A percentile compares a stretch with the other conserved stretches of the same genome.
These are phyloP conservation scores for Vitis cinerea DNA, from an alignment of 164 flowering plant genomes.

Conservation along the genomic window DNA sequence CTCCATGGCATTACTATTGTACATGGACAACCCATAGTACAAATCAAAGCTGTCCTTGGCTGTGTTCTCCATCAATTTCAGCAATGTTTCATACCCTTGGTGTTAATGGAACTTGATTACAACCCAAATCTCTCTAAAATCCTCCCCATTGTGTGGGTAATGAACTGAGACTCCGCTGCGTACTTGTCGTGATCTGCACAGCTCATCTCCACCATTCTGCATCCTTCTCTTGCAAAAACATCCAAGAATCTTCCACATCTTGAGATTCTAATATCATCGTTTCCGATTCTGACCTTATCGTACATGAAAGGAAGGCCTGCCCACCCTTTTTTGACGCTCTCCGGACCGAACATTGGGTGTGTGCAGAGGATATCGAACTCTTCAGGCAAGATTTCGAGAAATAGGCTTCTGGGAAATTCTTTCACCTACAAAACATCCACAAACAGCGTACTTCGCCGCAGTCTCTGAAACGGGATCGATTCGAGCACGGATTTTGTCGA, in stretches of 20 bases:
- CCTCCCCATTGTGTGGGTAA: conserved; percentile 81
- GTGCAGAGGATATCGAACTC: conserved; percentile 81
- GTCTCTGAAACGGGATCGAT: conserved; percentile 56
- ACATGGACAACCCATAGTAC: conserved; percentile 81
- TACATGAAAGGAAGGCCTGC: conserved; percentile 57
- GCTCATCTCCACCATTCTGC: conserved; percentile 77
- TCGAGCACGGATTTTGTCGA: conserved; percentile 52
- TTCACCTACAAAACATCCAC: conserved; percentile 88
- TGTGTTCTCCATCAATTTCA: conserved; percentile 74
- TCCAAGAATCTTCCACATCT: conserved; percentile 51
- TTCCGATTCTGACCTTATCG: conserved; percentile 71
- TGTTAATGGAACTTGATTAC: conserved; percentile 67
- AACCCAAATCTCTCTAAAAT: conserved; percentile 53
- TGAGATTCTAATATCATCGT: conserved; percentile 36
- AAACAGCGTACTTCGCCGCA: conserved; percentile 67
- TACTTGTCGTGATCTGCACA: conserved; percentile 72
- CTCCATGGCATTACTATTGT: conserved; percentile 73
- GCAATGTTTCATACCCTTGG: conserved; percentile 76
- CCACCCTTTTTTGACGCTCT: conserved; percentile 76
- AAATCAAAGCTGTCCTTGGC: conserved; percentile 77
- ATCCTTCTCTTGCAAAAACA: conserved; percentile 67
- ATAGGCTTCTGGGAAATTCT: conserved; percentile 59
- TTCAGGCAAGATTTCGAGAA: conserved; percentile 49
- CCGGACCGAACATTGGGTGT: conserved; percentile 94
- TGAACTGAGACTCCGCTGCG: conserved; percentile 79